Evolutionary conservation across 176 grass and related monocot genomes (phyloP).

Genomic region (Juncus inflexus): DNA sequence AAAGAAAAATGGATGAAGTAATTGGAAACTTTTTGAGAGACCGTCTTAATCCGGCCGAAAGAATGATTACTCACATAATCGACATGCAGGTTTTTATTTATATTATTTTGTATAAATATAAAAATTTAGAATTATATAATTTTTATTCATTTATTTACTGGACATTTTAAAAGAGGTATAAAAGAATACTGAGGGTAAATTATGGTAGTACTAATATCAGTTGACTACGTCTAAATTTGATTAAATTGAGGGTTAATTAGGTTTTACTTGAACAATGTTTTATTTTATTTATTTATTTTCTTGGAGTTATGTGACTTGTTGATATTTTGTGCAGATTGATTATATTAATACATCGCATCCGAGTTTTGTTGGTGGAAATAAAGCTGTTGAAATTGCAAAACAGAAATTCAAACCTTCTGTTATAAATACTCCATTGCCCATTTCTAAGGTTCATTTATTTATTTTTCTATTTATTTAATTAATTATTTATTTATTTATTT

Average conservation of each 20-base stretch:
- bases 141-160: too few species aligned
- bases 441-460: conserved; percentile 50
- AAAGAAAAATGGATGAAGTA: conserved; percentile 66
- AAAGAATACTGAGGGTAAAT: too few species aligned
- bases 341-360: conserved; percentile 96
- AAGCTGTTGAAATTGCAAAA: conserved; percentile 76
- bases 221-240: too few species aligned
- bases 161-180: too few species aligned
- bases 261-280: too few species aligned
- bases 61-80: conserved; percentile 95
- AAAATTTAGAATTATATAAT: neutral
- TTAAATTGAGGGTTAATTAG: too few species aligned
- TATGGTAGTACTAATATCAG: too few species aligned
- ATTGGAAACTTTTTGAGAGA: conserved; percentile 89
- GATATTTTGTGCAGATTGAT: conserved; percentile 60
- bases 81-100: conserved; percentile 77
- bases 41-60: conserved; percentile 74
- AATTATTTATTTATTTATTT: neutral
- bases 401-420: conserved; percentile 44
- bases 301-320: conserved; percentile 24
- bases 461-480: neutral
- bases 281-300: too few species aligned
- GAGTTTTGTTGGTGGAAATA: conserved; percentile 78
- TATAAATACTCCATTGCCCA: conserved; percentile 30
- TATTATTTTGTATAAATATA: conserved; percentile 8